phyloP scores from a whole-genome alignment of 192 early-diverging fungal genomes.

The Linnemannia elongata region DNA sequence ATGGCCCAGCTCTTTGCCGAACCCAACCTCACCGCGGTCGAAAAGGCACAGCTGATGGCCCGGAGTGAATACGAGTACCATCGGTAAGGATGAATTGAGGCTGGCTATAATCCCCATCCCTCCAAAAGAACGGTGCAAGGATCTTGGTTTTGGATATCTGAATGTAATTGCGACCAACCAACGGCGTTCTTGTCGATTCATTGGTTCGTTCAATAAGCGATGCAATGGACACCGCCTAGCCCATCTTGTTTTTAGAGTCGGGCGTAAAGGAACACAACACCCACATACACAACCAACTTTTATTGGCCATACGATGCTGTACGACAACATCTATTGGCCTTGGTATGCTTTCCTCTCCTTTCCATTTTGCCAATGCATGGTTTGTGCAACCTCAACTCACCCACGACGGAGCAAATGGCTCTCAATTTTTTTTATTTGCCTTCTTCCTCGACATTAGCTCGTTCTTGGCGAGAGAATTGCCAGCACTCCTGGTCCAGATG shows the following conservation, averaged over 20 bases:
- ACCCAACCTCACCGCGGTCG: conserved; percentile 29
- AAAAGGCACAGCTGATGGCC: conserved; percentile 33
- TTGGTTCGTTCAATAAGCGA: neutral
- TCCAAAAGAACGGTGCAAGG: neutral
- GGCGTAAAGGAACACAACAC: neutral
- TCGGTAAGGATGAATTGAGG: conserved; percentile 26
- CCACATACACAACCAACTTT: neutral
- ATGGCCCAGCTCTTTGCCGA: conserved; percentile 44
- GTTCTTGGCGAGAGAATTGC: conserved; percentile 39
- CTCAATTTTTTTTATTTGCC: conserved; percentile 22
- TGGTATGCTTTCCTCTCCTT: neutral
- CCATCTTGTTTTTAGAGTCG: neutral
- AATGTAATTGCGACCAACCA: neutral
- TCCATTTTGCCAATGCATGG: conserved; percentile 7
- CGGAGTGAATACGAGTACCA: conserved; percentile 48
- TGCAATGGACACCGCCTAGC: neutral
- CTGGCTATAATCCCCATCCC: neutral
- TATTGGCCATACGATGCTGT: neutral
- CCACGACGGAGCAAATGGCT: conserved; percentile 24
- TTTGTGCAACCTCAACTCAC: conserved; percentile 7
- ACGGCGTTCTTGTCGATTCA: neutral
- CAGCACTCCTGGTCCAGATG: conserved; percentile 29
- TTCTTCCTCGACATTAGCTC: conserved; percentile 12
- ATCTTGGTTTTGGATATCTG: neutral
- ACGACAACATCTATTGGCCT: neutral